Percentiles rank a stretch among this genome's conserved stretches.
These are phyloP conservation scores for Solanum tacnaense DNA, from an alignment of 257 asterid genomes.

Conservation along the genomic window DNA sequence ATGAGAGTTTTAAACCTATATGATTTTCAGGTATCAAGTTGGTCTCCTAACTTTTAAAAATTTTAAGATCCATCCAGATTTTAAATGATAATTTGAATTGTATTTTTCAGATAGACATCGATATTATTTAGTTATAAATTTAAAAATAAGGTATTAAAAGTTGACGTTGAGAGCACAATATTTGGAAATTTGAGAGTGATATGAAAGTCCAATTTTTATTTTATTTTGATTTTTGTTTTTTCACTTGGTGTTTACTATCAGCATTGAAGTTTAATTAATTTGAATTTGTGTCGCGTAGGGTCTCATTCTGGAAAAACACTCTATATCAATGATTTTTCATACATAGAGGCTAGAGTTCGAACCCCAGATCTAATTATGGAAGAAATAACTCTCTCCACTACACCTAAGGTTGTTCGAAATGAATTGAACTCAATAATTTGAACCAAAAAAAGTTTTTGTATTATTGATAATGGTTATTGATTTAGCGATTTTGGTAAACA, in stretches of 20 bases:
- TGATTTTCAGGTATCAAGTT: not conserved
- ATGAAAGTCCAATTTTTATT: not conserved
- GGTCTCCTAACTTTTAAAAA: not conserved
- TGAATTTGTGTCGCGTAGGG: not conserved
- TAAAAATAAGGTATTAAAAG: not conserved
- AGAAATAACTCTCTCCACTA: no score
- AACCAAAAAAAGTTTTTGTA: no score
- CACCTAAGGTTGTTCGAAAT: not conserved
- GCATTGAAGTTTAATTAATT: no score
- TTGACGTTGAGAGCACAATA: not conserved
- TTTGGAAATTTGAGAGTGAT: not conserved
- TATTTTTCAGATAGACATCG: not conserved
- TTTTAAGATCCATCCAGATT: not conserved
- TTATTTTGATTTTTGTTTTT: no score
- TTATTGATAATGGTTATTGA: not conserved
- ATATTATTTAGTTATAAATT: not conserved
- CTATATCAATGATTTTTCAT: no score
- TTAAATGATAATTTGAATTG: not conserved
- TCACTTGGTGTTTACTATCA: no score
- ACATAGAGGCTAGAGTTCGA: no score
- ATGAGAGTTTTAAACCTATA: not conserved
- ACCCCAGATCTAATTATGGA: not conserved
- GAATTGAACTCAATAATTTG: not conserved
- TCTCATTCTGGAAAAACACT: fast-evolving
- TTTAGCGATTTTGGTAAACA: not conserved